phyloP scores from a whole-genome alignment of 2,329 filamentous ascomycete genomes.

The Pyrenochaeta sp. region DNA sequence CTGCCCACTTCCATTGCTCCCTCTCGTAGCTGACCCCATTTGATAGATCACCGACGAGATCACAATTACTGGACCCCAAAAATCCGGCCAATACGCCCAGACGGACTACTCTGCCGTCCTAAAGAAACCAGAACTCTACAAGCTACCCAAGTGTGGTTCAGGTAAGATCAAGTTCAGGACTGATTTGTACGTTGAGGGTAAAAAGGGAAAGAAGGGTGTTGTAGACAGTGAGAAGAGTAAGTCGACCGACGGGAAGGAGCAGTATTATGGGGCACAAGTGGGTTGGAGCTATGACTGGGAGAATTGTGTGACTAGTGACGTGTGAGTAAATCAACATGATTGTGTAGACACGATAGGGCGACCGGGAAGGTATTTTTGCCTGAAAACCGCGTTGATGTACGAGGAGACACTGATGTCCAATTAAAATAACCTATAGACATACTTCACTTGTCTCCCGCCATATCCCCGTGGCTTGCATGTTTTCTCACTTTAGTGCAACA shows the following conservation, averaged over 20 bases:
- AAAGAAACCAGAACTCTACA: slow-evolving; percentile 11
- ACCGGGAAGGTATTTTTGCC: too few relatives aligned
- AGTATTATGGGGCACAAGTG: slow-evolving; percentile 26
- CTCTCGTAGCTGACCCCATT: background rate
- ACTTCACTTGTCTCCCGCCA: too few relatives aligned
- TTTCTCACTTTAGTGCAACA: too few relatives aligned
- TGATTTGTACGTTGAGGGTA: slow-evolving; percentile 19
- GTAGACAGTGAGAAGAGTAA: slow-evolving; percentile 13
- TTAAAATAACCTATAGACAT: too few relatives aligned
- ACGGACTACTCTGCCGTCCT: slow-evolving; percentile 8
- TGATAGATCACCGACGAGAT: slow-evolving; percentile 17
- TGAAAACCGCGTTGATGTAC: too few relatives aligned
- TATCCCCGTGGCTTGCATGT: too few relatives aligned
- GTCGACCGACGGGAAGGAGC: slow-evolving; percentile 3
- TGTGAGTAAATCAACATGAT: background rate
- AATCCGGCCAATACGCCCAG: slow-evolving; percentile 10
- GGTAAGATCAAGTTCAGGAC: slow-evolving; percentile 21
- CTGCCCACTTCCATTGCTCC: background rate
- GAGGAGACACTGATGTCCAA: too few relatives aligned
- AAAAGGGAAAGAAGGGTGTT: slow-evolving; percentile 16
- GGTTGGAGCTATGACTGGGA: slow-evolving; percentile 29
- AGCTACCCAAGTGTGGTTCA: slow-evolving; percentile 17
- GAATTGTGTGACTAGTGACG: slow-evolving; percentile 16
- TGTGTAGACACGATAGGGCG: too few relatives aligned
- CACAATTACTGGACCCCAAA: slow-evolving; percentile 11